Conservation (phyloP, 352 stramenopile genomes). For the Globisporangium mamillatum region DNA sequence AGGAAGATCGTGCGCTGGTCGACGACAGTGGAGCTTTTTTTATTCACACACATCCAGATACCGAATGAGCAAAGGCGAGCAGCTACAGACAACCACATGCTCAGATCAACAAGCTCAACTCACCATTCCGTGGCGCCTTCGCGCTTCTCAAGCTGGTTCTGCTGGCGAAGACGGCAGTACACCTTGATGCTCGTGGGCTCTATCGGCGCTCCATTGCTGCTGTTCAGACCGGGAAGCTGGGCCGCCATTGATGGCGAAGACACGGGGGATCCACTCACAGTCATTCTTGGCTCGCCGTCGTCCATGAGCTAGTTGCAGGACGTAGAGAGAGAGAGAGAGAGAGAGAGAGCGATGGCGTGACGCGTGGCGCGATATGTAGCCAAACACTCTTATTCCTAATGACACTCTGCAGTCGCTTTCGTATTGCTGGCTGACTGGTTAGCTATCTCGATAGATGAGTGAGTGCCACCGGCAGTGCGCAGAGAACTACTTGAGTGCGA, state of each 20-base stretch:
- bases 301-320: neutral
- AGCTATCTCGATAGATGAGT: neutral
- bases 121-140: slow-evolving; percentile 63
- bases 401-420: neutral
- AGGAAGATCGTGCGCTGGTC: slow-evolving; percentile 57
- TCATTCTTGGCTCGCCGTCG: slow-evolving; percentile 11
- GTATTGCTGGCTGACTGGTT: neutral
- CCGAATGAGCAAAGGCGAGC: neutral
- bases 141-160: slow-evolving; percentile 71
- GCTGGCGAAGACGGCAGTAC: slow-evolving; percentile 71
- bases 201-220: neutral
- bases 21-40: slow-evolving; percentile 49
- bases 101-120: neutral
- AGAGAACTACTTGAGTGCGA: no score
- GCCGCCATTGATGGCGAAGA: neutral
- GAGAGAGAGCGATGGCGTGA: neutral
- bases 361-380: neutral
- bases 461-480: neutral
- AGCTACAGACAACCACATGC: neutral
- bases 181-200: slow-evolving; percentile 58
- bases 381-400: neutral
- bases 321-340: neutral
- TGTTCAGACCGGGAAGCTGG: slow-evolving; percentile 4
- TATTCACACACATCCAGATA: neutral
- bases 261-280: slow-evolving; percentile 10